Evolutionary conservation across 2,329 filamentous ascomycete genomes (phyloP).

Genomic region (Hypoxylon sp.): DNA sequence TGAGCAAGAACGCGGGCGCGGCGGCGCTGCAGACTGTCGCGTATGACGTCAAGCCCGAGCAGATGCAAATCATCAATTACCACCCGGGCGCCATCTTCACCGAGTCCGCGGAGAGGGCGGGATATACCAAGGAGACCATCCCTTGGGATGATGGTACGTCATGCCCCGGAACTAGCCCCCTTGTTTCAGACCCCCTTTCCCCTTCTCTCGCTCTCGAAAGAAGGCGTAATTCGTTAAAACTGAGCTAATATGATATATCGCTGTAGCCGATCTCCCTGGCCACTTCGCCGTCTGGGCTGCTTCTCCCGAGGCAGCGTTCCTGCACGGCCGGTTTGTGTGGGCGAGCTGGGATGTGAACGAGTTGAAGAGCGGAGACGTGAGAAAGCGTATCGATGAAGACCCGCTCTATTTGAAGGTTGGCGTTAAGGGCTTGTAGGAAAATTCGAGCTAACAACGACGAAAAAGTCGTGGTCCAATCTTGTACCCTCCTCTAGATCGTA

Average conservation of each 20-base stretch:
- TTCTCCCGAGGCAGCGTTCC: conserved; percentile 56
- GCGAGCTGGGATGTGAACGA: conserved; percentile 60
- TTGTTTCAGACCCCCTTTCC: neutral
- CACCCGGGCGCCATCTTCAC: conserved; percentile 59
- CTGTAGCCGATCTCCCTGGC: conserved; percentile 52
- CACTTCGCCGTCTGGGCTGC: conserved; percentile 59
- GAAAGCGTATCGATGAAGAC: conserved; percentile 49
- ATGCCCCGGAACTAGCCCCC: neutral
- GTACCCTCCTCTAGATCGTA: neutral
- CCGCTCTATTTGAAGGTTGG: conserved; percentile 46
- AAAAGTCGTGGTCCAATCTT: neutral
- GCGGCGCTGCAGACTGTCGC: conserved; percentile 58
- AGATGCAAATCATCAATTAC: conserved; percentile 59
- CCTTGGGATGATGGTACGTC: conserved; percentile 53
- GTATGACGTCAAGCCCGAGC: conserved; percentile 52
- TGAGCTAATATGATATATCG: neutral
- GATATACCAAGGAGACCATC: conserved; percentile 45
- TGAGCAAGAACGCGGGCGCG: conserved; percentile 58
- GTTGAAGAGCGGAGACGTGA: conserved; percentile 49
- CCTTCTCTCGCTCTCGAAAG: neutral
- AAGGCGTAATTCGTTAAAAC: neutral
- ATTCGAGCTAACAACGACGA: neutral
- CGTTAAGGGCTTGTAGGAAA: conserved; percentile 38
- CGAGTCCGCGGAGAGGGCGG: conserved; percentile 46
- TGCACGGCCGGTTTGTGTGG: conserved; percentile 58